Conservation (phyloP, 495 filamentous ascomycete species). For the Penicillium manginii region DNA sequence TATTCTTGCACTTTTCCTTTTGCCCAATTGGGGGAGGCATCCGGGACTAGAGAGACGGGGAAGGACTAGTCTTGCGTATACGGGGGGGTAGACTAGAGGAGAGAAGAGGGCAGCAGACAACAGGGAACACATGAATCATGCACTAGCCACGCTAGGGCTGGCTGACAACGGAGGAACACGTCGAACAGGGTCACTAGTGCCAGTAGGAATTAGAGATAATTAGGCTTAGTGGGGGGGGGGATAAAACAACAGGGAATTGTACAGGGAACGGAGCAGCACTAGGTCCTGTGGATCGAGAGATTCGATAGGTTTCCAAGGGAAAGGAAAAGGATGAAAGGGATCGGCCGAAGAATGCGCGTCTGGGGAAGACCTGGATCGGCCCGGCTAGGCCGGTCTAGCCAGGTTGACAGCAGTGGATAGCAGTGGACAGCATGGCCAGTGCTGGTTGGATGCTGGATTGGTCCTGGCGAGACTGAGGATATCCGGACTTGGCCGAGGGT, state of each 20-base stretch:
- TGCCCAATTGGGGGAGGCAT: not conserved
- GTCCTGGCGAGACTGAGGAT: not conserved
- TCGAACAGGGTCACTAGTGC: not conserved
- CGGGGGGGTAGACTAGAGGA: not conserved
- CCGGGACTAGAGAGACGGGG: not conserved
- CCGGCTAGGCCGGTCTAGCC: conserved; percentile 16
- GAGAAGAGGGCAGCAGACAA: no score
- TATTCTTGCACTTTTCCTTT: conserved; percentile 13
- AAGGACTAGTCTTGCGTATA: not conserved
- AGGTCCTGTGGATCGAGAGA: not conserved
- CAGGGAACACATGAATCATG: conserved; percentile 1
- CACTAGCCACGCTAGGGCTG: conserved; percentile 5
- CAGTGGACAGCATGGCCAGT: no score
- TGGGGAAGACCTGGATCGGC: conserved; percentile 27
- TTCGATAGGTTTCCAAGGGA: not conserved
- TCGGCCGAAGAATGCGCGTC: conserved; percentile 24
- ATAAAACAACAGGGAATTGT: not conserved
- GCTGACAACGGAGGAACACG: conserved; percentile 1
- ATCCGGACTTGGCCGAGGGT: conserved; percentile 36
- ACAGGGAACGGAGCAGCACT: no score
- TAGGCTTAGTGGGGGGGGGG: not conserved
- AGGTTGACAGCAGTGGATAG: no score
- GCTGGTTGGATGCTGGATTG: no score
- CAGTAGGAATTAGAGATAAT: conserved; percentile 3
- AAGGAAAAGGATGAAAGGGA: not conserved